Evolutionary conservation across 306 rosid species (phyloP), one percentile per base, ranked within the genome.

Genomic region (Quercus wislizeni): DNA sequence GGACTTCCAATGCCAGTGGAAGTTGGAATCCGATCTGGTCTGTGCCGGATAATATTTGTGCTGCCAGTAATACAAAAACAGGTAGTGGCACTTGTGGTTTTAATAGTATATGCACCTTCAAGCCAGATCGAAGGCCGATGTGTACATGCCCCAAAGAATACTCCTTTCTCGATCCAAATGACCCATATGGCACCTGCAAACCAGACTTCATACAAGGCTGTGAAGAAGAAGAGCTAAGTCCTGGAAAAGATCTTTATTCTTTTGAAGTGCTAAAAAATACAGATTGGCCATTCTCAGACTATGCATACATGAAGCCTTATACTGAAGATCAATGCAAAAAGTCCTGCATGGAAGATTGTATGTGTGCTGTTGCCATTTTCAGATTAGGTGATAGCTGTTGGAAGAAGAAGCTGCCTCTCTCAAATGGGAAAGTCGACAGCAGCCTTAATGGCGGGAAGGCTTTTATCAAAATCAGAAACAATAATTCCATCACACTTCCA

Each of bases 91-190:
- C 84, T 38, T 82, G 88, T 57, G 92, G 89, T 33, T 85, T 41
- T 14, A 62, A 75, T 2, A 75, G 43, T 15, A 61, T 75, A 8
- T 61, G 71, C 71, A 38, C 59, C 1, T 19, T 43, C 3, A 58
- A 43, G 13, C 18, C 18, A 13, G 61, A 62, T 25, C 5, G 13
- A 43, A 9, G 51, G 51, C 51, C 13, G 12, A 43, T 9, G 1
- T 86, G 91, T 71, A 43, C 25, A 33, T 89, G 88, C 46, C 92
- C 92, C n/a, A n/a, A 6, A 6, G 55, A 87, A n/a, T 88, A 79
- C 33, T 84, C 84, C 20, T 52, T 80, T 0, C 11, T 80, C 49
- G 81, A 84, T 80, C 85, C 86, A 18, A 25, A 30, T 25, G 82
- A 86, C 61, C 76, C 7, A 5, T 33, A 33, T 33, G 38, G 38